Percentiles rank a stretch among this genome's conserved stretches.
Conservation (phyloP, 2,329 filamentous ascomycete species). For the Phoma herbarum region DNA sequence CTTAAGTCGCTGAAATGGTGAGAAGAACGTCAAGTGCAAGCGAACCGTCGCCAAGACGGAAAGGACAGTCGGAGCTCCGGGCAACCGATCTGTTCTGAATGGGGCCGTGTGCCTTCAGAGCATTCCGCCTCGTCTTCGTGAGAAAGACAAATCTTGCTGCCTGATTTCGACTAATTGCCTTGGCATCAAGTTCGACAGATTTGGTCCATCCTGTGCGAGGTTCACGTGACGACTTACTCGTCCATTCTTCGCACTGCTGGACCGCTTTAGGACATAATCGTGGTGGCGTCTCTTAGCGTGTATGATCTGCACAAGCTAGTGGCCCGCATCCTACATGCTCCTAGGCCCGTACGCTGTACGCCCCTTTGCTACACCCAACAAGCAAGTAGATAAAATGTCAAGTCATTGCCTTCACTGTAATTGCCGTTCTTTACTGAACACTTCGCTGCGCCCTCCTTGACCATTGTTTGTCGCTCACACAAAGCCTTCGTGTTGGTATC, state of each 20-base stretch:
- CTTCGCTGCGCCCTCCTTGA: background rate
- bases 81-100: background rate
- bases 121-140: background rate
- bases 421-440: background rate
- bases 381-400: constrained; percentile 4
- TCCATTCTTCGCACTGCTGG: constrained; percentile 5
- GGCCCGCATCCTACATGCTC: background rate
- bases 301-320: background rate
- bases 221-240: background rate
- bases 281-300: constrained; percentile 3
- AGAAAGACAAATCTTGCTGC: background rate
- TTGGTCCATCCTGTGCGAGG: constrained; percentile 2
- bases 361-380: background rate
- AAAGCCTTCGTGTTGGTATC: background rate
- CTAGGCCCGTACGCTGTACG: background rate
- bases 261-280: constrained; percentile 6
- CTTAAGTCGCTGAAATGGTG: background rate
- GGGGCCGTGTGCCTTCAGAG: background rate
- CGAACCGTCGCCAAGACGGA: background rate
- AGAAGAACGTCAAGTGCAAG: background rate
- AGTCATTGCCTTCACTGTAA: background rate
- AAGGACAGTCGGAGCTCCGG: background rate
- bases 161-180: background rate
- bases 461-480: background rate
- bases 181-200: background rate